A percentile compares a stretch with the other conserved stretches of the same genome.
These are phyloP conservation scores for Fagopyrum esculentum DNA, from an alignment of 148 eudicot genomes.

Conservation along the genomic window DNA sequence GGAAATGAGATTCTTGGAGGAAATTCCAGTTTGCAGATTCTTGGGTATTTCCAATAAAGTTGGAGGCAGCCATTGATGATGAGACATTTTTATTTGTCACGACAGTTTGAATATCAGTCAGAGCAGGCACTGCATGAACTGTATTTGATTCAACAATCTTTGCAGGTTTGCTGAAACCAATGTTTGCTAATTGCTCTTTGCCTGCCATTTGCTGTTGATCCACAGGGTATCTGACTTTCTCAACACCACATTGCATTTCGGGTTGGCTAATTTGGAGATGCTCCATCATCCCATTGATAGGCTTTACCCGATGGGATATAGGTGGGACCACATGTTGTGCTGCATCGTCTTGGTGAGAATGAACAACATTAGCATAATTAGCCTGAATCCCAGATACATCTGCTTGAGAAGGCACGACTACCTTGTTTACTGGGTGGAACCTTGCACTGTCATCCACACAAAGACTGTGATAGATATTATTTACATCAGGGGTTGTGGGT, in stretches of 20 bases:
- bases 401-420: conserved; percentile 9
- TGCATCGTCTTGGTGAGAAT: conserved; percentile 36
- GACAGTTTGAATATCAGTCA: conserved; percentile 23
- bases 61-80: conserved; percentile 28
- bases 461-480: conserved; percentile 46
- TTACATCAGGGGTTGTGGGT: conserved; percentile 32
- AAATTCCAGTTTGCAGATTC: conserved; percentile 52
- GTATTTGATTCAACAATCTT: neutral
- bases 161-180: conserved; percentile 15
- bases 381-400: conserved; percentile 15
- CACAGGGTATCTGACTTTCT: conserved; percentile 10
- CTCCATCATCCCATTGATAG: conserved; percentile 18
- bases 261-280: conserved; percentile 36
- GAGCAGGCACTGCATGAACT: conserved; percentile 23
- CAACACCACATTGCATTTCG: conserved; percentile 18
- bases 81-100: conserved; percentile 18
- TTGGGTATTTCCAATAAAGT: conserved; percentile 30
- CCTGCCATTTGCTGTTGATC: conserved; percentile 24
- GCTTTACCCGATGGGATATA: conserved; percentile 20
- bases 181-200: conserved; percentile 20
- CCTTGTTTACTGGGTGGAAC: conserved; percentile 27
- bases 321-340: conserved; percentile 21
- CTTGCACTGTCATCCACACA: conserved; percentile 34
- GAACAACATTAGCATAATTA: conserved; percentile 26
- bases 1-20: conserved; percentile 43